Percentiles rank a stretch among this genome's conserved stretches.
These are phyloP conservation scores for Patellifolia procumbens DNA, from an alignment of 179 eudicot genomes.

Conservation along the genomic window DNA sequence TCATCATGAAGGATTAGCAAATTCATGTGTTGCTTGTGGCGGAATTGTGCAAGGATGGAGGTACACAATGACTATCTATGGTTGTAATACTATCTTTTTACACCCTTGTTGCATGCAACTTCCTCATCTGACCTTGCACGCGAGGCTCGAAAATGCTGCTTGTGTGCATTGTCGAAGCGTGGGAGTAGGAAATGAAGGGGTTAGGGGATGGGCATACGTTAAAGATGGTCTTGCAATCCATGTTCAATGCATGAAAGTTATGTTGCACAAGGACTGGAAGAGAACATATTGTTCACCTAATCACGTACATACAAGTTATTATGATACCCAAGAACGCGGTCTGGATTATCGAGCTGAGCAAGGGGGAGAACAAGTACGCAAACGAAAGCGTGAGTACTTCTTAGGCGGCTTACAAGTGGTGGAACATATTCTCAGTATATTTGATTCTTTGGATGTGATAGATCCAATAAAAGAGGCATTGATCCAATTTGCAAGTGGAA, in stretches of 20 bases:
- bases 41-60: constrained; percentile 1
- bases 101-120: constrained; percentile 5
- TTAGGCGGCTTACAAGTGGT: not conserved
- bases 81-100: not conserved
- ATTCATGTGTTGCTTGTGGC: constrained; percentile 4
- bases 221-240: not conserved
- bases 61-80: not conserved
- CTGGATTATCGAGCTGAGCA: not conserved
- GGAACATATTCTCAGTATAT: not conserved
- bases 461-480: not conserved
- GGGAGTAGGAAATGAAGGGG: not conserved
- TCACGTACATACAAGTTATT: not conserved
- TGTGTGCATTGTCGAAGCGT: constrained; percentile 4
- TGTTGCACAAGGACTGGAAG: not conserved
- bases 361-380: not conserved
- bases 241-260: constrained; percentile 1
- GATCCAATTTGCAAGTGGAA: not conserved
- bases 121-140: not conserved
- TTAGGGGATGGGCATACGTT: not conserved
- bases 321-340: not conserved
- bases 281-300: not conserved
- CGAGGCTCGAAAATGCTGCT: not conserved
- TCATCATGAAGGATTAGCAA: not conserved
- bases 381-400: not conserved
- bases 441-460: not conserved